Conservation (phyloP, 202 grass and related monocot species). For the Elaeis oleifera region DNA sequence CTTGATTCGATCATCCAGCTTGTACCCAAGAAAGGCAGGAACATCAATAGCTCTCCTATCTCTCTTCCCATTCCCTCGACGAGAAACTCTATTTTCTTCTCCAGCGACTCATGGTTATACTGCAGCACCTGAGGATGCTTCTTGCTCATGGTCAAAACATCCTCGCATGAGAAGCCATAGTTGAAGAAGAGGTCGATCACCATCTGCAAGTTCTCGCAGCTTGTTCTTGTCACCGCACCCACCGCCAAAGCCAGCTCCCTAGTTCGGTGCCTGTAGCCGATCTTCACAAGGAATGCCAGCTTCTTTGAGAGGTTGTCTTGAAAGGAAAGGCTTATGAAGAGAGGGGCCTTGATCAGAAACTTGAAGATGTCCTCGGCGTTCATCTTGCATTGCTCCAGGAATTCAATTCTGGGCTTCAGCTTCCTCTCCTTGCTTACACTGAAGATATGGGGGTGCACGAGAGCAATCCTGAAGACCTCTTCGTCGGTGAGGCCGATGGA, state of each 20-base stretch:
- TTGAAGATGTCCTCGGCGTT: slow-evolving; percentile 19
- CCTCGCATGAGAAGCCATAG: slow-evolving; percentile 17
- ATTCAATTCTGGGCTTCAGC: slow-evolving; percentile 13
- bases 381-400: slow-evolving; percentile 13
- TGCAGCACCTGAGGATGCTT: slow-evolving; percentile 27
- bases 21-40: slow-evolving; percentile 24
- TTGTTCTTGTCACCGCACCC: slow-evolving; percentile 10
- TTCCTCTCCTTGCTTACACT: slow-evolving; percentile 22
- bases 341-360: slow-evolving; percentile 16
- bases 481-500: slow-evolving; percentile 12
- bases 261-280: slow-evolving; percentile 14
- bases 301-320: too few relatives aligned
- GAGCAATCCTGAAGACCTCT: slow-evolving; percentile 20
- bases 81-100: slow-evolving; percentile 21
- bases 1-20: slow-evolving; percentile 24
- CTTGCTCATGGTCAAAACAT: slow-evolving; percentile 20
- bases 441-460: slow-evolving; percentile 20
- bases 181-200: slow-evolving; percentile 16
- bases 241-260: slow-evolving; percentile 12
- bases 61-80: slow-evolving; percentile 8
- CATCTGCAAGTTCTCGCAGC: slow-evolving; percentile 24
- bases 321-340: slow-evolving; percentile 16
- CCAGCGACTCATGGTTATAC: slow-evolving; percentile 18
- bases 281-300: background rate
- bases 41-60: slow-evolving; percentile 10